phyloP scores from a whole-genome alignment of 495 filamentous ascomycete genomes.

The Clavariopsis aquatica region DNA sequence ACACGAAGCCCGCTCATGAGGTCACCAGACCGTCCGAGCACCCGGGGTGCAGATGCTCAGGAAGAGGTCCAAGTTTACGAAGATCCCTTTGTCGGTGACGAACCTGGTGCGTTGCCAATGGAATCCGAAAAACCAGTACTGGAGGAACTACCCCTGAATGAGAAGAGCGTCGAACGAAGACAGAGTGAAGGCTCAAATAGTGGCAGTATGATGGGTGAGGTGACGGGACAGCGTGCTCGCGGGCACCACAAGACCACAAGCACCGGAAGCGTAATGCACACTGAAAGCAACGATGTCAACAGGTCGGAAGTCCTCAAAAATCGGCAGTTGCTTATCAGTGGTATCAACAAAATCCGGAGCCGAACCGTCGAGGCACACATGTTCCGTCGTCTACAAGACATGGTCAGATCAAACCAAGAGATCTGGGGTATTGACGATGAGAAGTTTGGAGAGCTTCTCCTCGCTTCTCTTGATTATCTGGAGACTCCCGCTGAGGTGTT shows the following conservation, averaged over 20 bases:
- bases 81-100: conserved; percentile 43
- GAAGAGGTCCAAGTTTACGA: conserved; percentile 49
- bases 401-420: conserved; percentile 68
- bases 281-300: conserved; percentile 32
- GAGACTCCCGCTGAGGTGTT: conserved; percentile 48
- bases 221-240: conserved; percentile 8
- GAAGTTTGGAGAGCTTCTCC: conserved; percentile 71
- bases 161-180: conserved; percentile 41
- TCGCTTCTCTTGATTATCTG: conserved; percentile 74
- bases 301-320: conserved; percentile 49
- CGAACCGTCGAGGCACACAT: conserved; percentile 79
- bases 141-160: conserved; percentile 48
- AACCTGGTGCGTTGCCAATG: conserved; percentile 4
- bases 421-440: conserved; percentile 56
- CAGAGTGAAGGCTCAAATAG: conserved; percentile 36
- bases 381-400: conserved; percentile 81
- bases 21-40: conserved; percentile 32
- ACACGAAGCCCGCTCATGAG: conserved; percentile 33
- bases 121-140: conserved; percentile 42
- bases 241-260: conserved; percentile 37
- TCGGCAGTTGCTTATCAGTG: conserved; percentile 67
- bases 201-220: conserved; percentile 32
- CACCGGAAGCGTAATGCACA: conserved; percentile 31
- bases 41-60: conserved; percentile 30
- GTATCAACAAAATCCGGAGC: conserved; percentile 70